Percentiles rank a stretch among this genome's conserved stretches.
Conservation (phyloP, 768 basidiomycete genomes). For the Mycena rosella region DNA sequence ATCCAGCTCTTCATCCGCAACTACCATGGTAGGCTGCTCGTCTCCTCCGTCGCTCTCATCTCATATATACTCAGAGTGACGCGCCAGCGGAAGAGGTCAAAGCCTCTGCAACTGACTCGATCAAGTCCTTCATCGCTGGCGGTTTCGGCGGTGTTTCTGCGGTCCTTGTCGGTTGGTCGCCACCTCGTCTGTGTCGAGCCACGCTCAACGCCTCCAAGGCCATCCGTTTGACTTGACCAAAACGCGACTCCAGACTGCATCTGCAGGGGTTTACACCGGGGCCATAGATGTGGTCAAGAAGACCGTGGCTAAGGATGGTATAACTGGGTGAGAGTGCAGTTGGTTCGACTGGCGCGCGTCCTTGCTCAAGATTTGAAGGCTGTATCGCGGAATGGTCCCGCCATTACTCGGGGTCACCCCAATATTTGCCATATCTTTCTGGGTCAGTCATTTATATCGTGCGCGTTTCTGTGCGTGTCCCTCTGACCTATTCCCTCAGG, state of each 20-base stretch:
- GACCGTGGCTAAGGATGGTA: constrained; percentile 90
- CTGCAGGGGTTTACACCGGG: constrained; percentile 89
- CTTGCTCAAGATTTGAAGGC: constrained; percentile 52
- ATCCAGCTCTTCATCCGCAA: neutral
- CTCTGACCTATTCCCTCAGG: constrained; percentile 58
- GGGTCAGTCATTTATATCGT: constrained; percentile 66
- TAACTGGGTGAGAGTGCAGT: constrained; percentile 74
- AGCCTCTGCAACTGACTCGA: constrained; percentile 59
- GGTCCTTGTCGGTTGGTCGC: constrained; percentile 87
- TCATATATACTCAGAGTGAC: constrained; percentile 40
- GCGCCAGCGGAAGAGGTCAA: constrained; percentile 53
- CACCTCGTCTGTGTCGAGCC: neutral
- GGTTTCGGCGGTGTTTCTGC: constrained; percentile 92
- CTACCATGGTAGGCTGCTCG: neutral
- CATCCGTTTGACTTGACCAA: constrained; percentile 99
- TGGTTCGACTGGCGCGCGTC: neutral
- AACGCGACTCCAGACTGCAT: constrained; percentile 94
- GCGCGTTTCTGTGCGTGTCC: constrained; percentile 24
- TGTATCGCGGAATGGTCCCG: constrained; percentile 95
- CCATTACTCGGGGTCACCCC: constrained; percentile 96
- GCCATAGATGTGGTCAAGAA: constrained; percentile 95
- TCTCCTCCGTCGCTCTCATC: neutral
- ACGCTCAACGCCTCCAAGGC: constrained; percentile 59
- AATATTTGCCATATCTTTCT: constrained; percentile 98
- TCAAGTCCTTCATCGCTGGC: constrained; percentile 92